These are phyloP conservation scores for Salvia sclarea DNA, from an alignment of 305 asterid species.

Conservation along the genomic window DNA sequence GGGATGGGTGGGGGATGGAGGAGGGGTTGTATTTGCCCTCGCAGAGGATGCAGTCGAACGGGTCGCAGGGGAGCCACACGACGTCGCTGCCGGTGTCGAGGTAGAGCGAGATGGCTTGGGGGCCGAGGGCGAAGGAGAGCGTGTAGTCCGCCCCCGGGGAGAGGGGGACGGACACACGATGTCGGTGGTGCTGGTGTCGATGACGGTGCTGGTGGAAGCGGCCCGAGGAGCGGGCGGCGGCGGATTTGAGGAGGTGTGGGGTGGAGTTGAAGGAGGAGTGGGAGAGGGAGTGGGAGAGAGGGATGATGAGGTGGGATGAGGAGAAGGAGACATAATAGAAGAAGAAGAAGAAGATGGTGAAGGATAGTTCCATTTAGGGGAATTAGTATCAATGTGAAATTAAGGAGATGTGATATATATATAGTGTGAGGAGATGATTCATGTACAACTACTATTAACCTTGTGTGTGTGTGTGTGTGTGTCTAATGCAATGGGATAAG, in stretches of 20 bases:
- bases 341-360: constrained; percentile 34
- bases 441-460: background rate
- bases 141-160: constrained; percentile 87
- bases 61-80: constrained; percentile 94
- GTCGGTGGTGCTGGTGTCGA: too few relatives aligned
- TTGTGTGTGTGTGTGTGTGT: background rate
- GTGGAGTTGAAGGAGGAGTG: constrained; percentile 48
- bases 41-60: constrained; percentile 84
- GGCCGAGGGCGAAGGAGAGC: constrained; percentile 63
- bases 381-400: too few relatives aligned
- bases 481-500: too few relatives aligned
- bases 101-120: constrained; percentile 70
- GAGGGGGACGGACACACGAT: constrained; percentile 80
- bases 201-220: too few relatives aligned
- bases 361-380: too few relatives aligned
- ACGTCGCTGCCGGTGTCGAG: constrained; percentile 96
- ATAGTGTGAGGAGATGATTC: too few relatives aligned
- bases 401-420: too few relatives aligned
- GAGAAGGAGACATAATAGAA: constrained; percentile 14
- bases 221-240: constrained; percentile 63
- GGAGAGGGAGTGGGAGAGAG: constrained; percentile 62
- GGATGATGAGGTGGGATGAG: constrained; percentile 41
- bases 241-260: constrained; percentile 75
- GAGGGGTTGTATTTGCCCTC: constrained; percentile 70
- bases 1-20: constrained; percentile 53